Conservation (phyloP, 257 asterid genomes). For the Fraxinus excelsior region DNA sequence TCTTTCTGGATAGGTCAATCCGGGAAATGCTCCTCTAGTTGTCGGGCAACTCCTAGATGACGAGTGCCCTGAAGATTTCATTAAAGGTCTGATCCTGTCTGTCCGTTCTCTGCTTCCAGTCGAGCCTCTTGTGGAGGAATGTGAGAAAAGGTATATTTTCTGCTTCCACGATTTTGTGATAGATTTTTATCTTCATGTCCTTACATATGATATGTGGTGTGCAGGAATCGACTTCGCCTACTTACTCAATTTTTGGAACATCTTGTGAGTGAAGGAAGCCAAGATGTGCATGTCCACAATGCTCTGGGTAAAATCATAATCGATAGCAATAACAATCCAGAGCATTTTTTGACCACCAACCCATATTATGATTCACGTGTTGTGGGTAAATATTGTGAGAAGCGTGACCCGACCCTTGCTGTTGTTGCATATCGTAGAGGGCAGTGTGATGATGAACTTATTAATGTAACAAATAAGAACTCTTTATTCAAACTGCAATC, state of each 20-base stretch:
- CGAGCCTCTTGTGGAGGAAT: constrained; percentile 98
- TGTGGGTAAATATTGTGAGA: constrained; percentile 99
- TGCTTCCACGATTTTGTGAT: not conserved
- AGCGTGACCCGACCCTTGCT: constrained; percentile 99
- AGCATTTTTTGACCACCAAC: constrained; percentile 97
- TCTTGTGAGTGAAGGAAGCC: constrained; percentile 99
- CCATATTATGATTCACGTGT: constrained; percentile 97
- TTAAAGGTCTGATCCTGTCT: constrained; percentile 92
- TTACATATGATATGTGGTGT: constrained; percentile 25
- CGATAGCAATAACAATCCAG: constrained; percentile 97
- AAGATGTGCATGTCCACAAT: constrained; percentile 98
- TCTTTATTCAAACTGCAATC: constrained; percentile 96
- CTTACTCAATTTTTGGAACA: constrained; percentile 98
- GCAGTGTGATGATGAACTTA: constrained; percentile 95
- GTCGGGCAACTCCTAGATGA: constrained; percentile 98
- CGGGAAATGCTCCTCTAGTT: constrained; percentile 98
- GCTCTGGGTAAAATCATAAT: constrained; percentile 98
- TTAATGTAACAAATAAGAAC: constrained; percentile 90
- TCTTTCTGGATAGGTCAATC: constrained; percentile 74
- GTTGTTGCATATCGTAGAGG: constrained; percentile 99
- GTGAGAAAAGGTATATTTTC: constrained; percentile 83
- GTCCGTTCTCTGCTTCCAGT: constrained; percentile 98
- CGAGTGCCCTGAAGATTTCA: constrained; percentile 98
- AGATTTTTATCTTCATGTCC: constrained; percentile 19
- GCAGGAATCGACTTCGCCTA: constrained; percentile 96